Conservation (phyloP, 805 yeast genomes). For the Saturnispora kantuleensis region DNA sequence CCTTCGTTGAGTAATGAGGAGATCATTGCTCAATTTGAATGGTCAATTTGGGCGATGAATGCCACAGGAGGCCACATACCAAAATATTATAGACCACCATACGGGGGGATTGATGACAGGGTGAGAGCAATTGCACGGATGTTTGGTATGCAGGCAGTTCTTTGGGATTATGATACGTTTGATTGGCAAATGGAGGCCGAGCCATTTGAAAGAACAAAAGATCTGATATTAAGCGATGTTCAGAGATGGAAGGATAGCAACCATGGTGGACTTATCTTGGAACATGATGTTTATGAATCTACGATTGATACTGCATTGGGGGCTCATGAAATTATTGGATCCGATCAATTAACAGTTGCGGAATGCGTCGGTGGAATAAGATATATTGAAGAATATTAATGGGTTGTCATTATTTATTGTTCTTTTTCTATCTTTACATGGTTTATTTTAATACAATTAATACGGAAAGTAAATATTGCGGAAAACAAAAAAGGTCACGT, state of each 20-base stretch:
- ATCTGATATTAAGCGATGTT: conserved; percentile 48
- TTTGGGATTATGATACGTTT: conserved; percentile 81
- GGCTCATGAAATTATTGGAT: conserved; percentile 44
- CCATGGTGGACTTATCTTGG: conserved; percentile 61
- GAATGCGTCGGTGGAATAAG: conserved; percentile 63
- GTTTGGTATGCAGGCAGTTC: conserved; percentile 77
- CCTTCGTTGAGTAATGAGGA: conserved; percentile 73
- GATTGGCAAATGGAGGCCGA: conserved; percentile 72
- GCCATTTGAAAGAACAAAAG: conserved; percentile 36
- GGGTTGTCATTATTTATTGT: no score
- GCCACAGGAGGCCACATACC: conserved; percentile 85
- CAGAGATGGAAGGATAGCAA: conserved; percentile 35
- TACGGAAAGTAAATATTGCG: no score
- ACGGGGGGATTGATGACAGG: conserved; percentile 87
- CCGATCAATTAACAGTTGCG: conserved; percentile 65
- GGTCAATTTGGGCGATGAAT: conserved; percentile 98
- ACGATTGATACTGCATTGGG: conserved; percentile 66
- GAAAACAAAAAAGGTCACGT: no score
- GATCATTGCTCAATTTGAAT: conserved; percentile 79
- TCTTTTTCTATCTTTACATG: no score
- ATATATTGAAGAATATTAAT: conserved; percentile 26
- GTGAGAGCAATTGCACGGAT: conserved; percentile 69
- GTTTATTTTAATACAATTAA: no score
- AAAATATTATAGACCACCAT: conserved; percentile 93
- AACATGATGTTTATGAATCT: conserved; percentile 65